phyloP scores from a whole-genome alignment of 1,284 basidiomycete species.

The Trametes sp. region DNA sequence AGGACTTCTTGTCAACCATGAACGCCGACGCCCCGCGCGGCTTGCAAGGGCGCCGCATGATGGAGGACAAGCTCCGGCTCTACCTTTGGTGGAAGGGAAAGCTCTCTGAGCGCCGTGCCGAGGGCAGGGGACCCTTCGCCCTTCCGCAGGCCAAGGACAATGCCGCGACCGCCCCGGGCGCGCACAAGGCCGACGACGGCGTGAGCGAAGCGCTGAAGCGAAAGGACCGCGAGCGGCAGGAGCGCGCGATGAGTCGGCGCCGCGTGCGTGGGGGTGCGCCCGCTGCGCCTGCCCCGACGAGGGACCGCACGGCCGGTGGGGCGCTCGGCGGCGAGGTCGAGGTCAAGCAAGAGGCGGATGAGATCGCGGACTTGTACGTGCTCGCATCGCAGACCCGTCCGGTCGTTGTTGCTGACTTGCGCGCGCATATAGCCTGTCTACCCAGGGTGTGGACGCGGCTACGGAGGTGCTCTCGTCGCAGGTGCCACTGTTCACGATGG shows the following conservation, averaged over 20 bases:
- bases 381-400: too few relatives aligned
- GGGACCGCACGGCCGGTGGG: conserved; percentile 3
- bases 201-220: conserved; percentile 77
- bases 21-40: conserved; percentile 64
- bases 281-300: conserved; percentile 34
- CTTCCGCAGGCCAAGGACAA: conserved; percentile 31
- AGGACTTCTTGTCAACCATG: conserved; percentile 80
- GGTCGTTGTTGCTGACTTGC: too few relatives aligned
- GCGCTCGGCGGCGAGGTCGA: conserved; percentile 20
- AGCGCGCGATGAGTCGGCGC: conserved; percentile 61
- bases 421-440: conserved; percentile 25
- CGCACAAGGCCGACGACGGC: conserved; percentile 18
- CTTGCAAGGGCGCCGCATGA: conserved; percentile 74
- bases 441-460: conserved; percentile 23
- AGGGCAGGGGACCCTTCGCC: conserved; percentile 37
- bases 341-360: conserved; percentile 34
- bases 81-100: conserved; percentile 88
- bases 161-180: background rate
- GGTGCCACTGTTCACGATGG: conserved; percentile 61
- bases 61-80: conserved; percentile 73
- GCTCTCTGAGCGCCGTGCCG: conserved; percentile 52
- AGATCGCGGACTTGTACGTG: conserved; percentile 32
- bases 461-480: conserved; percentile 17
- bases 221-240: conserved; percentile 72
- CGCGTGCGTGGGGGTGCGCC: conserved; percentile 74